These are phyloP conservation scores for Candida andamanensis DNA, from an alignment of 805 yeast genomes.

Conservation along the genomic window DNA sequence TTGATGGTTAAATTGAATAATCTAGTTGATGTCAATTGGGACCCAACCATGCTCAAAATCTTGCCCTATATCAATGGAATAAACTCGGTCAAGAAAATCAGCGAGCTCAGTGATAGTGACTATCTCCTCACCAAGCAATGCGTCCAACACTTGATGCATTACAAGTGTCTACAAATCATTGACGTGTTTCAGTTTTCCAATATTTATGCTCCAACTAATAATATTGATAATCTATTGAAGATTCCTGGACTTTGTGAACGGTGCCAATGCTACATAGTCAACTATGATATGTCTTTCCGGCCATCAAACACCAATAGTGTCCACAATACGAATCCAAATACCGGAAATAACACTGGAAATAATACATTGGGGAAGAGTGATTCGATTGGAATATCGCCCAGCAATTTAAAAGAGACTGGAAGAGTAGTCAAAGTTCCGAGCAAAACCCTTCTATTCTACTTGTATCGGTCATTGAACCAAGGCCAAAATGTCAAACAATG, in stretches of 20 bases:
- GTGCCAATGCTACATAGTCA: conserved; percentile 76
- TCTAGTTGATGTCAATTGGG: conserved; percentile 90
- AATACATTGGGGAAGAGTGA: background rate
- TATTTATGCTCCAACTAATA: conserved; percentile 83
- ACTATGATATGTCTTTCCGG: conserved; percentile 3
- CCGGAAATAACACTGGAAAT: background rate
- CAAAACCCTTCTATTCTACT: conserved; percentile 59
- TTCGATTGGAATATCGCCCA: conserved; percentile 4
- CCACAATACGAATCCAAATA: background rate
- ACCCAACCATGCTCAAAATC: conserved; percentile 89
- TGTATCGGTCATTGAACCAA: conserved; percentile 74
- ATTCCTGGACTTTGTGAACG: conserved; percentile 65
- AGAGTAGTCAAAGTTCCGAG: conserved; percentile 45
- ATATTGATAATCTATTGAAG: conserved; percentile 61
- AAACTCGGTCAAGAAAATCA: conserved; percentile 72
- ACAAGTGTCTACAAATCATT: conserved; percentile 73
- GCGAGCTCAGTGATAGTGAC: conserved; percentile 78
- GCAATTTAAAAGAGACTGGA: conserved; percentile 7
- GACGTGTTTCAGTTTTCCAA: conserved; percentile 89
- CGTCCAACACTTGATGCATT: conserved; percentile 86
- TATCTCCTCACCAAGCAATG: conserved; percentile 75
- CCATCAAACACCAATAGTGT: background rate
- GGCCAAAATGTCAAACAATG: conserved; percentile 77
- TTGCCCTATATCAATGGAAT: conserved; percentile 84
- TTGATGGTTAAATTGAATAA: conserved; percentile 72